These are phyloP conservation scores for Thraustotheca clavata DNA, from an alignment of 352 stramenopile genomes.

Conservation along the genomic window DNA sequence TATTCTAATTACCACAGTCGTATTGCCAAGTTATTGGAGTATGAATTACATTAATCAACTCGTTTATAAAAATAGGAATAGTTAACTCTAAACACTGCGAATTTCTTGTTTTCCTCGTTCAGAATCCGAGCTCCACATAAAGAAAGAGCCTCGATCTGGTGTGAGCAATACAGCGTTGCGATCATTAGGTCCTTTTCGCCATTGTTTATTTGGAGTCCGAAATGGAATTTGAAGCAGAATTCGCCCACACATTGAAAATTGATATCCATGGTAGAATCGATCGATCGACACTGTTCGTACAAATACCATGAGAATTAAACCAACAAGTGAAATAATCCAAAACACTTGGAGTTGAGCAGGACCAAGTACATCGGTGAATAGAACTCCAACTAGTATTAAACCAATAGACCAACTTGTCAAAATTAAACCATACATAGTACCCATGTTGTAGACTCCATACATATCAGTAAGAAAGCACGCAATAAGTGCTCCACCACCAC, in stretches of 20 bases:
- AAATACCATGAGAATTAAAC: conserved; percentile 1
- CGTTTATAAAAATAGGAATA: too few species aligned
- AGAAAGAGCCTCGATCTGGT: too few species aligned
- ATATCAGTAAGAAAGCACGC: conserved; percentile 21
- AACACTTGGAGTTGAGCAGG: neutral
- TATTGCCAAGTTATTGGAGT: too few species aligned
- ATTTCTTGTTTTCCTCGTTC: too few species aligned
- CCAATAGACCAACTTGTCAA: conserved; percentile 10
- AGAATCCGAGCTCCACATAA: too few species aligned
- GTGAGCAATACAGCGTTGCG: too few species aligned
- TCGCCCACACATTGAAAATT: neutral
- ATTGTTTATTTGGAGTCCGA: neutral
- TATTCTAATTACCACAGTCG: too few species aligned
- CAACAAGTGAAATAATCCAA: neutral
- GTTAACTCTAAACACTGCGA: too few species aligned
- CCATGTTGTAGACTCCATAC: conserved; percentile 24
- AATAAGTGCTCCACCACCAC: conserved; percentile 6
- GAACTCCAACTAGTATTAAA: neutral
- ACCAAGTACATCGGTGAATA: neutral
- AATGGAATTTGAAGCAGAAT: neutral
- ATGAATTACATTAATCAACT: too few species aligned
- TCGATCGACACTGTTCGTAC: conserved; percentile 7
- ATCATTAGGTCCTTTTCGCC: too few species aligned
- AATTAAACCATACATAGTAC: conserved; percentile 14
- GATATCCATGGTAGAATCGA: conserved; percentile 17